Conservation (phyloP, 140 eudicot genomes). For the Artemisia princeps region DNA sequence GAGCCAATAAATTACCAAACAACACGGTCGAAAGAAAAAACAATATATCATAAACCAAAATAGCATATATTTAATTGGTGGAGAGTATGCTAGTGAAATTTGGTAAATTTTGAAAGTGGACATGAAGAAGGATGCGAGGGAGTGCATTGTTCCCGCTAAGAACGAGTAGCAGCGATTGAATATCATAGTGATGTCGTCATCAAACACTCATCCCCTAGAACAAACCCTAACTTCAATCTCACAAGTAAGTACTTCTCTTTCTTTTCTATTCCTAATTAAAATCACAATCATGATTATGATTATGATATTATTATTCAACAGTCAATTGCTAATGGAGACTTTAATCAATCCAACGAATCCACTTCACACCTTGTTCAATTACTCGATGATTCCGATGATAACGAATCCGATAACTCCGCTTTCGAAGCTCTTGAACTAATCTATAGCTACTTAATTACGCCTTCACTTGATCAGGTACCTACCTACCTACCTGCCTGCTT, state of each 20-base stretch:
- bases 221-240: conserved; percentile 61
- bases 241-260: conserved; percentile 26
- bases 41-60: no score
- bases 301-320: conserved; percentile 16
- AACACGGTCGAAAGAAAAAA: no score
- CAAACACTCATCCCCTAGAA: conserved; percentile 32
- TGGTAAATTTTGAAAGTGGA: no score
- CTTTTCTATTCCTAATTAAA: neutral
- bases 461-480: conserved; percentile 56
- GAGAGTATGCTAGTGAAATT: no score
- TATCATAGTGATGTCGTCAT: no score
- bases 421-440: conserved; percentile 41
- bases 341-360: conserved; percentile 34
- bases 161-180: no score
- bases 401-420: conserved; percentile 28
- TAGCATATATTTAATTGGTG: no score
- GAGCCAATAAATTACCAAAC: no score
- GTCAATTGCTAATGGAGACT: conserved; percentile 54
- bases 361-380: conserved; percentile 41
- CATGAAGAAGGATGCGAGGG: no score
- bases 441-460: conserved; percentile 34
- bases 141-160: no score
- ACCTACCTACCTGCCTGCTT: neutral
- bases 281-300: neutral
- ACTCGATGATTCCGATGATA: conserved; percentile 39